phyloP scores from a whole-genome alignment of 768 basidiomycete genomes.

The Leucogyrophana mollusca region DNA sequence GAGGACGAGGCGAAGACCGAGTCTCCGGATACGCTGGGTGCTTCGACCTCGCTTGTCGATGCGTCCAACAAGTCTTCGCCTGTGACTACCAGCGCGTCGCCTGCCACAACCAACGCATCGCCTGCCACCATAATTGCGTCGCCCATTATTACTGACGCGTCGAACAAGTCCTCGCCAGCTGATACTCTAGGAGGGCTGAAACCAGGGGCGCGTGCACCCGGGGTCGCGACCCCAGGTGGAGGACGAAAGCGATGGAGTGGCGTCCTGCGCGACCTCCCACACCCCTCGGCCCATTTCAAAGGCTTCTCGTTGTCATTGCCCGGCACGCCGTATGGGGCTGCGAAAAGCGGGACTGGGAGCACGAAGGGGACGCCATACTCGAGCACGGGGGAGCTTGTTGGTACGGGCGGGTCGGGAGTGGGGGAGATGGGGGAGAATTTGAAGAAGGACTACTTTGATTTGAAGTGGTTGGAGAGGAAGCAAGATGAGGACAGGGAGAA shows the following conservation, averaged over 20 bases:
- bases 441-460: conserved; percentile 28
- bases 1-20: background rate
- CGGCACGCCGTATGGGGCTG: conserved; percentile 4
- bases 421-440: conserved; percentile 15
- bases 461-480: conserved; percentile 27
- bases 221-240: conserved; percentile 5
- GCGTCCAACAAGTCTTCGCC: too few species aligned
- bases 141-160: conserved; percentile 5
- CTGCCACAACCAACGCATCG: too few species aligned
- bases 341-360: conserved; percentile 5
- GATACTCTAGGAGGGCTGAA: too few species aligned
- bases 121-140: too few species aligned
- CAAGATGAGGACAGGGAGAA: conserved; percentile 15
- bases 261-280: conserved; percentile 40
- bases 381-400: conserved; percentile 15
- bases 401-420: conserved; percentile 15
- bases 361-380: conserved; percentile 9
- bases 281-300: conserved; percentile 16
- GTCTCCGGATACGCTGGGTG: conserved; percentile 14
- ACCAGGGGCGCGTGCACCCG: too few species aligned
- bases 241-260: conserved; percentile 32
- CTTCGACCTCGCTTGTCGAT: conserved; percentile 6
- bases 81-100: too few species aligned
- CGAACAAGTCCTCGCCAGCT: too few species aligned
- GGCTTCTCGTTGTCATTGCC: conserved; percentile 11